A percentile compares a stretch with the other conserved stretches of the same genome.
Evolutionary conservation across 257 asterid species (phyloP).

Genomic region (Nicotiana tabacum): DNA sequence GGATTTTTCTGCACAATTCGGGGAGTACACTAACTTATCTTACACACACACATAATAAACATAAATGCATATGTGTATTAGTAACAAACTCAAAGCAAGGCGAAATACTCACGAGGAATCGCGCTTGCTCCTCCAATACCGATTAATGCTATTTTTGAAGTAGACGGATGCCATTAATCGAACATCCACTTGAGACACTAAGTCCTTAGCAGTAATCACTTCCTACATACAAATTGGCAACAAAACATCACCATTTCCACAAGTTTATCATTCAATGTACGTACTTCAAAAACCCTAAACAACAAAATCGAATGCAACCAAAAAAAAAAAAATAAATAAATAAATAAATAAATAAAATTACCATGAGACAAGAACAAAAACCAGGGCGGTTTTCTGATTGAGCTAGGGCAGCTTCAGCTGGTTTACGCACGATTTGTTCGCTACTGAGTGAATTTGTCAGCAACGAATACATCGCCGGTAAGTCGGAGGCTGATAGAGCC

Average conservation of each 20-base stretch:
- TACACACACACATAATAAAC: neutral
- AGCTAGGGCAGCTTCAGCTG: constrained; percentile 81
- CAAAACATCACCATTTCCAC: neutral
- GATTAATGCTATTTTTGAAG: constrained; percentile 75
- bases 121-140: constrained; percentile 88
- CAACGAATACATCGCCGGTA: constrained; percentile 73
- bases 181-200: constrained; percentile 60
- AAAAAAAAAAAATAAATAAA: neutral
- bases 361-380: constrained; percentile 95
- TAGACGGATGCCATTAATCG: constrained; percentile 89
- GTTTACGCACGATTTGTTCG: constrained; percentile 72
- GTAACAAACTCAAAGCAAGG: neutral
- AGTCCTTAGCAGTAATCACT: constrained; percentile 73
- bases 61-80: neutral
- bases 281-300: neutral
- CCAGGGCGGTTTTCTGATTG: constrained; percentile 87
- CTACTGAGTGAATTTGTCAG: constrained; percentile 71
- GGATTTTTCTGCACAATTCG: neutral
- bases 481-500: constrained; percentile 83
- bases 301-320: neutral
- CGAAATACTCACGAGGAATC: constrained; percentile 57
- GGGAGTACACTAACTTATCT: neutral
- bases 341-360: constrained; percentile 20
- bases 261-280: neutral
- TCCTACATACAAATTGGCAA: constrained; percentile 42